Conservation (phyloP, 1,139 yeast genomes). For the Nadsonia commutata region DNA sequence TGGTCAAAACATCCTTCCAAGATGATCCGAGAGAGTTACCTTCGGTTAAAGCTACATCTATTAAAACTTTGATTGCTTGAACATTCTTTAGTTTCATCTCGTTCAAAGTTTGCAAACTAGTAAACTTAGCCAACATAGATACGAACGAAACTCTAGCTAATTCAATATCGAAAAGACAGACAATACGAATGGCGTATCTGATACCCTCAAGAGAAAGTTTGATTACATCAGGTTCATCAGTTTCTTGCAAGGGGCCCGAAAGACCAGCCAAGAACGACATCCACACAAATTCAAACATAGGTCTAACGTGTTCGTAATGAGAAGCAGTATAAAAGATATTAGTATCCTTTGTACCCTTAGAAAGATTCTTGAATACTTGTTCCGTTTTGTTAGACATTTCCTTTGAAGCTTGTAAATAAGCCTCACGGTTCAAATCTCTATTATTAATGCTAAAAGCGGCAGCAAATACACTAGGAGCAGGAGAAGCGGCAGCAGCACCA, state of each 20-base stretch:
- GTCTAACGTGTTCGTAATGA: conserved; percentile 78
- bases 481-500: conserved; percentile 31
- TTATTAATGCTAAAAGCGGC: conserved; percentile 53
- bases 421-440: conserved; percentile 65
- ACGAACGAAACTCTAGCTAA: conserved; percentile 82
- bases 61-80: conserved; percentile 57
- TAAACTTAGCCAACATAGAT: conserved; percentile 78
- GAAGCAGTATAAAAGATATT: conserved; percentile 43
- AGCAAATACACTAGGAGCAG: conserved; percentile 20
- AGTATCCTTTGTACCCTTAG: conserved; percentile 4
- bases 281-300: conserved; percentile 92
- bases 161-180: conserved; percentile 72
- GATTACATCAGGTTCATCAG: conserved; percentile 66
- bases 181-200: conserved; percentile 62
- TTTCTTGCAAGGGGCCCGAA: conserved; percentile 84
- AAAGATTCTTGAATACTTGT: conserved; percentile 45
- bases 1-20: conserved; percentile 73
- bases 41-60: conserved; percentile 66
- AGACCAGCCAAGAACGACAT: conserved; percentile 92
- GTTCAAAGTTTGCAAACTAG: conserved; percentile 62
- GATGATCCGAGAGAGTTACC: conserved; percentile 58
- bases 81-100: conserved; percentile 73
- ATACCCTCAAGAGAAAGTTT: conserved; percentile 71
- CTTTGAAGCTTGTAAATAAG: conserved; percentile 80
- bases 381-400: conserved; percentile 89